Evolutionary conservation across 164 flowering plant genomes (phyloP).

Genomic region (Nymphaea thermarum): DNA sequence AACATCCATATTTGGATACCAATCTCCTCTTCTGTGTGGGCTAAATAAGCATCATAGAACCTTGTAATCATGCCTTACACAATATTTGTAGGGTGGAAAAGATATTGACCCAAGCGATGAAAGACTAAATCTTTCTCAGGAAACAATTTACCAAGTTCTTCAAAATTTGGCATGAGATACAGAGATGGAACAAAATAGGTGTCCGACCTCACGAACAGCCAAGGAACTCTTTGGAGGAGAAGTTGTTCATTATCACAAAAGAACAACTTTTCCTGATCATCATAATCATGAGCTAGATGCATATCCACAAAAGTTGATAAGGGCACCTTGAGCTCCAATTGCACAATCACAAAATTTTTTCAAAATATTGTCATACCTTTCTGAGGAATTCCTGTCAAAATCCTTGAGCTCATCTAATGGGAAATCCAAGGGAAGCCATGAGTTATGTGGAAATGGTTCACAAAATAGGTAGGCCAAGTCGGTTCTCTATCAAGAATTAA

Average conservation of each 20-base stretch:
- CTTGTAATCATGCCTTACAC: conserved; percentile 80
- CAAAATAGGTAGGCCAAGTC: conserved; percentile 75
- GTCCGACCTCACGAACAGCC: conserved; percentile 66
- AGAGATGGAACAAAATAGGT: conserved; percentile 73
- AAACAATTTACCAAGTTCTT: conserved; percentile 44
- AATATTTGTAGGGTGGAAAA: conserved; percentile 65
- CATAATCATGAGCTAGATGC: conserved; percentile 62
- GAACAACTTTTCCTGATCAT: conserved; percentile 67
- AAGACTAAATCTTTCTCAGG: conserved; percentile 66
- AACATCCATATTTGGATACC: conserved; percentile 78
- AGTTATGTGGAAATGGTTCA: conserved; percentile 66
- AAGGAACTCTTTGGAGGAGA: conserved; percentile 42
- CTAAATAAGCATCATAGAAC: conserved; percentile 63
- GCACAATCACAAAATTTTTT: conserved; percentile 18
- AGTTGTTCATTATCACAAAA: conserved; percentile 70
- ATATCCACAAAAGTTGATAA: conserved; percentile 38
- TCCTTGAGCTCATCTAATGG: conserved; percentile 37
- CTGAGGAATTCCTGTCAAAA: conserved; percentile 34
- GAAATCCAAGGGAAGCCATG: conserved; percentile 77
- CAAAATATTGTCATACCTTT: conserved; percentile 48
- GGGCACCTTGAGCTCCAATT: background rate
- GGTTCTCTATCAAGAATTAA: conserved; percentile 60
- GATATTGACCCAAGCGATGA: conserved; percentile 70
- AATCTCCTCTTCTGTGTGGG: conserved; percentile 56
- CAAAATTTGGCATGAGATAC: conserved; percentile 63